A percentile compares a stretch with the other conserved stretches of the same genome.
Conservation (phyloP, 306 rosid genomes). For the Trifolium subterraneum region DNA sequence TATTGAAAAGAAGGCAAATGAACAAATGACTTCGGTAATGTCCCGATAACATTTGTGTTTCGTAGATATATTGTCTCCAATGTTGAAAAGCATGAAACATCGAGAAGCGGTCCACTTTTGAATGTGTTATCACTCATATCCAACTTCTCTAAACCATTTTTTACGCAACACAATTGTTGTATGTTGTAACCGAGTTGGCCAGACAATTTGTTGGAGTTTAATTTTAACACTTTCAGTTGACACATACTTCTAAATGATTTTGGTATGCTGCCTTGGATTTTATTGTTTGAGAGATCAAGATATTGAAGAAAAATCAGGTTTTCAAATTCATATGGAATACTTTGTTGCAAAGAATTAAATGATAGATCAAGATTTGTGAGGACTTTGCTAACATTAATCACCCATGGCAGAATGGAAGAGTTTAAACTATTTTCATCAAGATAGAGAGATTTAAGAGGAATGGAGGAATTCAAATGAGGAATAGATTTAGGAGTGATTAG, state of each 20-base stretch:
- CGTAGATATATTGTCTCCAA: not conserved
- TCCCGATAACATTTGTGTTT: constrained; percentile 16
- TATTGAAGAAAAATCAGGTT: no score
- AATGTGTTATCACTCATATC: constrained; percentile 23
- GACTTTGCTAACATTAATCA: not conserved
- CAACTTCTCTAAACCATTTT: constrained; percentile 8
- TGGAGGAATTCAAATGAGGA: constrained; percentile 30
- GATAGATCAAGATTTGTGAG: no score
- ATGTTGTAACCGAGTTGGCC: constrained; percentile 31
- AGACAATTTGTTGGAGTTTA: constrained; percentile 20
- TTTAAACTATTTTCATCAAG: not conserved
- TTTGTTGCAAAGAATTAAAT: not conserved
- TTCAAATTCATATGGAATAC: no score
- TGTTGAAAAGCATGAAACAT: constrained; percentile 13
- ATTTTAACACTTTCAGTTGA: not conserved
- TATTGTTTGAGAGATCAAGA: not conserved
- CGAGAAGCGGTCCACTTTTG: not conserved
- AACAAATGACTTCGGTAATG: not conserved
- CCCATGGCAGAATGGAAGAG: not conserved
- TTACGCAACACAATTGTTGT: constrained; percentile 32
- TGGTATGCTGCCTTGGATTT: constrained; percentile 29
- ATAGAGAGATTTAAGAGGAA: not conserved
- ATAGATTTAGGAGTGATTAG: constrained; percentile 18
- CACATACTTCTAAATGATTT: constrained; percentile 25
- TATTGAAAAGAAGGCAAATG: not conserved